Base-by-base conservation (phyloP, 192 early-diverging fungal genomes). In the Coemansia sp. region DNA sequence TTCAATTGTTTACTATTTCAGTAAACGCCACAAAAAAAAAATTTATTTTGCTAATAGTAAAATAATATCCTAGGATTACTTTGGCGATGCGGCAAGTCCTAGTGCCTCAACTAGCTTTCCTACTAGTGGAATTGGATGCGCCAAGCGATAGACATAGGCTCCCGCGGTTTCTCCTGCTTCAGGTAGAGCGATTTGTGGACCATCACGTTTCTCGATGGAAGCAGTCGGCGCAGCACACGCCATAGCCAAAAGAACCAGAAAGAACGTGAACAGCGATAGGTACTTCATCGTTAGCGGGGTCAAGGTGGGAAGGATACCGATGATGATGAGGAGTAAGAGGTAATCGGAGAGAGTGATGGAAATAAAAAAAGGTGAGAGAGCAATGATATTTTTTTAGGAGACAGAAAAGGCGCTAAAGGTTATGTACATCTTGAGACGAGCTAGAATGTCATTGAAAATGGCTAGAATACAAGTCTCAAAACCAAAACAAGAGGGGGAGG, bases 121-220 rank as follows among this genome's bases (percentile, higher is more conserved):
- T 28, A 66, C 3, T 0, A 80, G 33, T 3, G 77, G 77, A 0
- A 74, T 3, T 0, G 40, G 39, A 8, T 20, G 0, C 2, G 74
- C 37, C 9, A 80, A 14, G 20, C 77, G 71, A 14, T 43, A 28
- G 20, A 80, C 35, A 18, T 62, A 80, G 24, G 39, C 46, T 9
- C 64, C 68, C 10, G 45, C 26, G 9, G 69, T 42, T n/a, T 80
- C 78, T 13, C 73, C 68, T 11, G 62, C 0, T 3, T 39, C 66
- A 0, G 78, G 78, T 13, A 80, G 60, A 8, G 73, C 58, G 0
- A 80, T 48, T 26, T 66, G 48, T 0, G 69, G 69, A 0, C 69
- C 69, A 31, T 28, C 59, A 26, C 69, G 72, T 35, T 71, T 71
- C 7, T 68, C 58, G 36, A 74, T 6, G 1, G 56, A 35, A 0